These are phyloP conservation scores for Erodium maritimum DNA, from an alignment of 345 rosid species.

Conservation along the genomic window DNA sequence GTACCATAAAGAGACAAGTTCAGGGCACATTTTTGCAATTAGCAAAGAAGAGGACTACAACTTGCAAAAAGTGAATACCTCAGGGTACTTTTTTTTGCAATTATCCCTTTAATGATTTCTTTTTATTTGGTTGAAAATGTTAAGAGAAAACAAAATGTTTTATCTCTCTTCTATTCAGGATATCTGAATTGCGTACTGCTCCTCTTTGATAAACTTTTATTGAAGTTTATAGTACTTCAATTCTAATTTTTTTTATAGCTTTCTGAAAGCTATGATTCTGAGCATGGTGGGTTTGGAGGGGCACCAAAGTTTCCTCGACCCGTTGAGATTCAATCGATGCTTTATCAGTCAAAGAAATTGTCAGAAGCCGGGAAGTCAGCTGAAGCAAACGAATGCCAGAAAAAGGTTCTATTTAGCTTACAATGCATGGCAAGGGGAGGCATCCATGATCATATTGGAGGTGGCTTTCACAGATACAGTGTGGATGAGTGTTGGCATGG, in stretches of 20 bases:
- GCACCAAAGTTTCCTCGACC: slow-evolving; percentile 97
- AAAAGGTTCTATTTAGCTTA: slow-evolving; percentile 69
- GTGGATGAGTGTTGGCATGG: slow-evolving; percentile 98
- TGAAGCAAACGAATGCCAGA: slow-evolving; percentile 31
- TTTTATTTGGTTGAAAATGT: too few relatives aligned
- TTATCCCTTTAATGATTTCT: too few relatives aligned
- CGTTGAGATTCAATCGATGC: slow-evolving; percentile 88
- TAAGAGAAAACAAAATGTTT: too few relatives aligned
- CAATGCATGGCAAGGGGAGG: slow-evolving; percentile 92
- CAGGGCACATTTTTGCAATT: too few relatives aligned
- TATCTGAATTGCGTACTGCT: too few relatives aligned
- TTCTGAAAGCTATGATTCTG: slow-evolving; percentile 56
- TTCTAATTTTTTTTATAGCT: slow-evolving; percentile 37
- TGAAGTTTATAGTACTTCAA: not conserved
- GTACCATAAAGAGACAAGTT: too few relatives aligned
- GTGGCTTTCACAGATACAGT: slow-evolving; percentile 93
- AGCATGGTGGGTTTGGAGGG: slow-evolving; percentile 82
- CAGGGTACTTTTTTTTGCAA: too few relatives aligned
- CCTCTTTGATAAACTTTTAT: not conserved
- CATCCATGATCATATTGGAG: slow-evolving; percentile 90
- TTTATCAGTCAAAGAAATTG: slow-evolving; percentile 54
- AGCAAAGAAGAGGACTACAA: too few relatives aligned
- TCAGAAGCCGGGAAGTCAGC: slow-evolving; percentile 40
- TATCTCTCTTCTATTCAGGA: too few relatives aligned
- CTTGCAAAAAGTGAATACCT: too few relatives aligned